Conservation (phyloP, 2,329 filamentous ascomycete genomes). For the Aspergillus texensis region DNA sequence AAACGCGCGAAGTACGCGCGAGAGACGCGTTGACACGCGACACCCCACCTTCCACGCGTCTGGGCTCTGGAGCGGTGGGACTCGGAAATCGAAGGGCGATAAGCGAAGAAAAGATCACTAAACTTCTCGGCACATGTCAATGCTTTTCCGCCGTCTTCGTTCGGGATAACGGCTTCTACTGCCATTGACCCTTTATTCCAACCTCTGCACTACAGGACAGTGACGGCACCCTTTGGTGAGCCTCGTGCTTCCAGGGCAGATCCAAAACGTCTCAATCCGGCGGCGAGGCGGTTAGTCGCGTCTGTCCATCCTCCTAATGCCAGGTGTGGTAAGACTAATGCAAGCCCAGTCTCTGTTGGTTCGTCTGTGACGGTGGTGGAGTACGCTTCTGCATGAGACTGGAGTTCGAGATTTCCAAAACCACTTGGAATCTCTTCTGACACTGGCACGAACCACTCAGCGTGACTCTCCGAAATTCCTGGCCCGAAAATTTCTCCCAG, state of each 20-base stretch:
- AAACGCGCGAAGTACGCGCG: conserved; percentile 24
- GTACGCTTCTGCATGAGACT: conserved; percentile 24
- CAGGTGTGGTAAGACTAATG: conserved; percentile 21
- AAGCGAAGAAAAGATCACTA: neutral
- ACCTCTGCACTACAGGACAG: neutral
- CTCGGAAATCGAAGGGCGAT: neutral
- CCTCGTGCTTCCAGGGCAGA: neutral
- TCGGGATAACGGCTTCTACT: neutral
- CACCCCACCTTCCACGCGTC: conserved; percentile 23
- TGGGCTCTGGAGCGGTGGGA: conserved; percentile 6
- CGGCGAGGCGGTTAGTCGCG: conserved; percentile 11
- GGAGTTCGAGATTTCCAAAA: conserved; percentile 18
- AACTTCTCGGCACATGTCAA: conserved; percentile 11
- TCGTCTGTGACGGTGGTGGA: conserved; percentile 18
- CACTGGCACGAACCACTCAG: conserved; percentile 5
- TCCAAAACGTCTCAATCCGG: neutral
- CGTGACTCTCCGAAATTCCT: conserved; percentile 7
- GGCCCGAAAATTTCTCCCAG: conserved; percentile 13
- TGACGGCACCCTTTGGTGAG: neutral
- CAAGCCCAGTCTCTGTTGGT: conserved; percentile 23
- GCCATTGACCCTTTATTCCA: neutral
- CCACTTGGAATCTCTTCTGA: conserved; percentile 6
- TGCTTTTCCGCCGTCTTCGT: neutral
- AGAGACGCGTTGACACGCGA: conserved; percentile 23
- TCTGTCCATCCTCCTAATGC: conserved; percentile 7